Evolutionary conservation across 441 rosid genomes (phyloP).

Genomic region (Pelargonium cotyledonis): DNA sequence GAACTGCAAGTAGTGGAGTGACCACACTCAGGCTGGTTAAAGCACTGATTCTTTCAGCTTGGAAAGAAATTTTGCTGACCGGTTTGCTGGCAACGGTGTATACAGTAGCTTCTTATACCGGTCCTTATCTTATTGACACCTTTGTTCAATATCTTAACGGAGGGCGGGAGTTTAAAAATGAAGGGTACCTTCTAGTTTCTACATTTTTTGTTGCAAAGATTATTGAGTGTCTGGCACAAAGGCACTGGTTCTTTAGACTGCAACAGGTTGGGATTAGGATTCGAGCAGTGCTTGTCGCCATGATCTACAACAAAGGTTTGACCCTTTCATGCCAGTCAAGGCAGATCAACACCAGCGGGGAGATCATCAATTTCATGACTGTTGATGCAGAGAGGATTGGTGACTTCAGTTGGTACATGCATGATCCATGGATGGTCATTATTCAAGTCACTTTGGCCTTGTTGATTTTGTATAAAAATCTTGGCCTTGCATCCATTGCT

Average conservation of each 20-base stretch:
- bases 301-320: slow-evolving; percentile 52
- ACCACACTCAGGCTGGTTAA: slow-evolving; percentile 48
- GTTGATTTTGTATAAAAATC: slow-evolving; percentile 45
- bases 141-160: slow-evolving; percentile 77
- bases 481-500: slow-evolving; percentile 48
- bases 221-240: slow-evolving; percentile 37
- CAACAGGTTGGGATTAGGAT: slow-evolving; percentile 40
- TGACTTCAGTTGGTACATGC: slow-evolving; percentile 40
- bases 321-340: slow-evolving; percentile 44
- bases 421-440: slow-evolving; percentile 46
- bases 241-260: slow-evolving; percentile 44
- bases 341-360: slow-evolving; percentile 50
- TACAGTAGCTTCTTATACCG: slow-evolving; percentile 58
- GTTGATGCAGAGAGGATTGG: slow-evolving; percentile 60
- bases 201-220: slow-evolving; percentile 44
- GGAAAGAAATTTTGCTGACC: slow-evolving; percentile 57
- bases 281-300: slow-evolving; percentile 33
- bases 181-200: slow-evolving; percentile 43
- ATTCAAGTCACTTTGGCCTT: slow-evolving; percentile 46
- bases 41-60: slow-evolving; percentile 44
- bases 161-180: slow-evolving; percentile 30
- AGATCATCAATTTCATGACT: slow-evolving; percentile 55
- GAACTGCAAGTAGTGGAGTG: slow-evolving; percentile 36
- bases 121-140: slow-evolving; percentile 68
- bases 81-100: slow-evolving; percentile 36